These are phyloP conservation scores for Aspergillus sp. DNA, from an alignment of 2,329 filamentous ascomycete species.

Conservation along the genomic window DNA sequence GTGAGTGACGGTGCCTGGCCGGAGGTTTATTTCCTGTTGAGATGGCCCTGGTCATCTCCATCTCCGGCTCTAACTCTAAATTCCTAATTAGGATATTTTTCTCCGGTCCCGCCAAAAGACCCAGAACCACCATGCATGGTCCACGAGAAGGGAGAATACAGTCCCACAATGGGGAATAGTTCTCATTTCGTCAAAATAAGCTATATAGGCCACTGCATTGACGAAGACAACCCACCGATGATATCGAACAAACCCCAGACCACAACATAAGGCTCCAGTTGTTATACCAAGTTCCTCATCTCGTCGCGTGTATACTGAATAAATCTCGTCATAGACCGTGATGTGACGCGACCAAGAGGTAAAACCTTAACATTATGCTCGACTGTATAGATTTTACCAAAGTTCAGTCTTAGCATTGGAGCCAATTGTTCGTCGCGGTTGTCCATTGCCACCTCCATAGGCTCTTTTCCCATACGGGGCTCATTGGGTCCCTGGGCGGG, in stretches of 20 bases:
- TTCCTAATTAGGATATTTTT: background rate
- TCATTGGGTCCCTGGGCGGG: conserved; percentile 24
- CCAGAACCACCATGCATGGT: background rate
- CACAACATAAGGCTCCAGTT: background rate
- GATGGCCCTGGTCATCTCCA: background rate
- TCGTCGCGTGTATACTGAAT: conserved; percentile 16
- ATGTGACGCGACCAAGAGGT: conserved; percentile 36
- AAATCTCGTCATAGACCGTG: conserved; percentile 25
- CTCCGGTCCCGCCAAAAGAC: background rate
- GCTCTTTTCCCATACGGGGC: conserved; percentile 32
- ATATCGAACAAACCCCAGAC: background rate
- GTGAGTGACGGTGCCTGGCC: background rate
- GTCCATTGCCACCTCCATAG: conserved; percentile 34
- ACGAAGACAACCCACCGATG: too few species aligned
- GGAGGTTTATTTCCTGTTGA: background rate
- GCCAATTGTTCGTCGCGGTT: conserved; percentile 25
- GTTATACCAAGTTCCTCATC: background rate
- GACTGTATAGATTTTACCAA: conserved; percentile 42
- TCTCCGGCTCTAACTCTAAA: background rate
- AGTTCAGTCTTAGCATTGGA: conserved; percentile 39
- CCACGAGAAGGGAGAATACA: too few species aligned
- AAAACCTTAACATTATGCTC: conserved; percentile 46
- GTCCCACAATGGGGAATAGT: too few species aligned
- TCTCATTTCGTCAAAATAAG: too few species aligned
- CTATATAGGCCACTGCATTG: too few species aligned